Base-by-base conservation (phyloP, 2,329 filamentous ascomycete genomes). In the Huntiella omanensis region DNA sequence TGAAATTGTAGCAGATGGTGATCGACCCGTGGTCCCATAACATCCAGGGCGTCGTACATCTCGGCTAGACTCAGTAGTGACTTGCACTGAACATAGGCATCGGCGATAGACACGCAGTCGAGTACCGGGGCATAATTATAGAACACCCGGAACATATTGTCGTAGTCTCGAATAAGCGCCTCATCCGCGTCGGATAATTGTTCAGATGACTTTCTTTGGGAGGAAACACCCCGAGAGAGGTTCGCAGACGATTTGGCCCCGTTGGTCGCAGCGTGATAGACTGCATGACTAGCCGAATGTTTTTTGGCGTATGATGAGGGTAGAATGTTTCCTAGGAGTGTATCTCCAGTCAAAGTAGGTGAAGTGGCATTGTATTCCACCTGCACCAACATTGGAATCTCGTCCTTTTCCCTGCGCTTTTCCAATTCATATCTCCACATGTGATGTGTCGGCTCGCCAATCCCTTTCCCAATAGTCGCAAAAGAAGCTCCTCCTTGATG, bases 1-100 rank as follows among this genome's bases (percentile, higher is more conserved):
- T 91, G 85, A 59, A 95, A 96, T 54, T 91, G 84, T 12, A 96
- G 68, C 11, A 96, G 70, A 60, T 96, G 88, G 63, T 96, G 87
- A 61, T 95, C 88, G 39, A 95, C 83, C 34, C 88, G 75, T 1
- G 84, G 83, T 0, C 87, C 87, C 6, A 92, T 85, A 12, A 95
- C 85, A 28, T 78, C 70, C 10, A 95, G 71, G 11, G 87, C 85
- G 59, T 94, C 87, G 64, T 95, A 95, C 66, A 91, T 84, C 62
- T 95, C 87, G n/a, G 86, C 88, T 13, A 95, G 70, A 10, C 77
- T 75, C 36, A 96, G 72, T 2, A 96, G 73, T 10, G 83, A 81
- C 62, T 95, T 94, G 71, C 85, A 94, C 62, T 95, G 85, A 38
- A 91, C 79, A 58, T 95, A 95, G 17, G 87, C 86, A 51, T 86